Percentiles rank a stretch among this genome's conserved stretches.
These are phyloP conservation scores for Cryptosporidium parvum DNA, from an alignment of 169 alveolate species.

Conservation along the genomic window DNA sequence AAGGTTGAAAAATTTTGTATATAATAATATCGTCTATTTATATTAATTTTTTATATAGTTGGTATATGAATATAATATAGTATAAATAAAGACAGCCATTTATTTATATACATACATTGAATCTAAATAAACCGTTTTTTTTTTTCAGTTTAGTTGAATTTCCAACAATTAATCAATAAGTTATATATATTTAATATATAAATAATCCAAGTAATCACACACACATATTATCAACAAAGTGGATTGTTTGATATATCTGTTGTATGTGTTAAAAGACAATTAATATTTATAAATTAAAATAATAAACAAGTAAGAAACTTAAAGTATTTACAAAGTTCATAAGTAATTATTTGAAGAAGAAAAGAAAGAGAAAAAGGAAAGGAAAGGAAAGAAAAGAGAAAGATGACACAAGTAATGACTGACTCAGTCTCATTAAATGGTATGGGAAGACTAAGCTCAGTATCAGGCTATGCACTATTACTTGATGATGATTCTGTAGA, in stretches of 20 bases:
- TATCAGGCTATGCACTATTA: conserved; percentile 83
- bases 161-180: neutral
- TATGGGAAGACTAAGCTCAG: conserved; percentile 79
- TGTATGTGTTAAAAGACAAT: neutral
- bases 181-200: too few relatives aligned
- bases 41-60: neutral
- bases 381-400: neutral
- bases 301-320: neutral
- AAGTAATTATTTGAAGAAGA: neutral
- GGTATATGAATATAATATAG: neutral
- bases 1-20: neutral
- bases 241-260: neutral
- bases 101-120: neutral
- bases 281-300: too few relatives aligned
- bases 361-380: neutral
- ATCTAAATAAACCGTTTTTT: neutral
- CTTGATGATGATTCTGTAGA: conserved; percentile 83
- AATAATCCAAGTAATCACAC: neutral
- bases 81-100: neutral
- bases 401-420: conserved; percentile 12
- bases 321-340: neutral
- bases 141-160: neutral
- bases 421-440: conserved; percentile 42
- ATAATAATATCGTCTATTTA: neutral
- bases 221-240: neutral